Evolutionary conservation across 1,139 yeast species (phyloP).

Genomic region (Suhomyces choctaworum): DNA sequence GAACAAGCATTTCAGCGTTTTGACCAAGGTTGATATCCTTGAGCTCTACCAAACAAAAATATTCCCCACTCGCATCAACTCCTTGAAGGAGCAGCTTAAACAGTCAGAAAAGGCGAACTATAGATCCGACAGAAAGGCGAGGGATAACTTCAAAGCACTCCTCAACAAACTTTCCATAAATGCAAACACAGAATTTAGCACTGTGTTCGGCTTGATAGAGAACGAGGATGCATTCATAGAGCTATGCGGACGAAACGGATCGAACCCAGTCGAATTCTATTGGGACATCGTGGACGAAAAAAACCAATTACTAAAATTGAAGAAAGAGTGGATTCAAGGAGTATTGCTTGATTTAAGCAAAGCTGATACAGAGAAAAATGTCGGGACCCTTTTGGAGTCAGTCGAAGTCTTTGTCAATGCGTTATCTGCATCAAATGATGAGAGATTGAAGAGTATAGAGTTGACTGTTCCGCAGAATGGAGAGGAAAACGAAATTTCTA

Average conservation of each 20-base stretch:
- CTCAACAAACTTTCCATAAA: slow-evolving; percentile 45
- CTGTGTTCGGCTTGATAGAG: slow-evolving; percentile 52
- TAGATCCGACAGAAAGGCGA: slow-evolving; percentile 61
- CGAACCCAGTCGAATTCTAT: slow-evolving; percentile 74
- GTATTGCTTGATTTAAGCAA: slow-evolving; percentile 39
- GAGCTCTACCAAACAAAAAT: slow-evolving; percentile 52
- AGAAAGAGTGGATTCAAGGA: slow-evolving; percentile 60
- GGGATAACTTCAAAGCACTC: slow-evolving; percentile 56
- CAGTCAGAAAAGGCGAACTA: slow-evolving; percentile 41
- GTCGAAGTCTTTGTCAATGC: slow-evolving; percentile 23
- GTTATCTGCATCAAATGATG: slow-evolving; percentile 27
- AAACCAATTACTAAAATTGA: slow-evolving; percentile 54
- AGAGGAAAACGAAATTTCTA: slow-evolving; percentile 24
- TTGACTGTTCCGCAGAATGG: slow-evolving; percentile 12
- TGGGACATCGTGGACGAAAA: slow-evolving; percentile 74
- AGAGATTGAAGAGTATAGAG: slow-evolving; percentile 27
- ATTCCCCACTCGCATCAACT: slow-evolving; percentile 34
- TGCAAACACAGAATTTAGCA: slow-evolving; percentile 62
- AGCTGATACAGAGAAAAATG: slow-evolving; percentile 16
- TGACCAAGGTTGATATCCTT: slow-evolving; percentile 63
- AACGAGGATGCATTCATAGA: slow-evolving; percentile 60
- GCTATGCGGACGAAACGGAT: slow-evolving; percentile 76
- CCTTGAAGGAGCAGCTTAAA: slow-evolving; percentile 39
- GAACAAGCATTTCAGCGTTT: slow-evolving; percentile 53
- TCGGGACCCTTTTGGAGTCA: slow-evolving; percentile 19